Evolutionary conservation across 75 land plant species (phyloP).

Genomic region (Picea glauca): DNA sequence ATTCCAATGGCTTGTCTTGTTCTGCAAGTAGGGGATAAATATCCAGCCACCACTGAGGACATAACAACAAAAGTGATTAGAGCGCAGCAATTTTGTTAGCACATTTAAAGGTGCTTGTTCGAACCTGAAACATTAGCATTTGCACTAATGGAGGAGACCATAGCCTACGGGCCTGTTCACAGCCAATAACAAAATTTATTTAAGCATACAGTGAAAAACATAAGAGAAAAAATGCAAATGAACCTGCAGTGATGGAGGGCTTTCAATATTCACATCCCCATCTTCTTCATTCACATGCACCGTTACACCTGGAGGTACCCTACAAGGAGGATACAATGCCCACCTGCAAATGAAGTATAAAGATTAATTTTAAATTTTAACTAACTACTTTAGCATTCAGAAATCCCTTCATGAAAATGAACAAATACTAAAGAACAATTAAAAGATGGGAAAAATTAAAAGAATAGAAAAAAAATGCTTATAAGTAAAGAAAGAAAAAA

Average conservation of each 20-base stretch:
- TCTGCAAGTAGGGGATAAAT: conserved; percentile 81
- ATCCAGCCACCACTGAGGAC: conserved; percentile 96
- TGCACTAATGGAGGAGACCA: neutral
- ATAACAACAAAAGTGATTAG: conserved; percentile 12
- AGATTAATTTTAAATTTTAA: neutral
- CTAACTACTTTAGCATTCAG: neutral
- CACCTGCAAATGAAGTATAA: conserved; percentile 48
- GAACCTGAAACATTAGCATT: conserved; percentile 1
- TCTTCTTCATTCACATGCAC: conserved; percentile 97
- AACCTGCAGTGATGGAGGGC: conserved; percentile 95
- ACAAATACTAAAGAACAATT: too few species aligned
- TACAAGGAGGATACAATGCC: conserved; percentile 99
- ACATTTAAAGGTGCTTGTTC: neutral
- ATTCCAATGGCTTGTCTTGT: conserved; percentile 88
- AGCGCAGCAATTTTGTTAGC: neutral
- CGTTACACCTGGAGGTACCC: conserved; percentile 87
- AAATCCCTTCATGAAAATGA: too few species aligned
- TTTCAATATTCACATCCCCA: conserved; percentile 90
- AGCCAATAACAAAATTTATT: neutral
- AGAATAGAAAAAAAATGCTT: too few species aligned
- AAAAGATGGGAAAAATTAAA: too few species aligned
- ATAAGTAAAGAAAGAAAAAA: too few species aligned
- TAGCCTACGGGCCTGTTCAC: too few species aligned
- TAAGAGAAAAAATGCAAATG: neutral
- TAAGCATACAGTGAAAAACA: conserved; percentile 3